A percentile compares a stretch with the other conserved stretches of the same genome.
phyloP scores from a whole-genome alignment of 2,329 filamentous ascomycete genomes.

The Plectosphaerella sp. region DNA sequence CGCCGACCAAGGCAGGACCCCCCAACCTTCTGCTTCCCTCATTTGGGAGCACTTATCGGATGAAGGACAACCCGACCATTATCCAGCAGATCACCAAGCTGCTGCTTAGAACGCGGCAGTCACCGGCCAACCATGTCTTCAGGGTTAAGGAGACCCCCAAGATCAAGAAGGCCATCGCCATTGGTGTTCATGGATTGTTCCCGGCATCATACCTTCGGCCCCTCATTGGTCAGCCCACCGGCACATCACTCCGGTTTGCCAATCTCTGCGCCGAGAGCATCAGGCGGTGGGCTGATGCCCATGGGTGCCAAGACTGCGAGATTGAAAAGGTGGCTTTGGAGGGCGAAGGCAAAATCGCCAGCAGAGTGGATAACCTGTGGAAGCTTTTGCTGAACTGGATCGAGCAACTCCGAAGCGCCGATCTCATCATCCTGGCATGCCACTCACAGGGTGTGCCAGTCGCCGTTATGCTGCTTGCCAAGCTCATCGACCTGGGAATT shows the following conservation, averaged over 20 bases:
- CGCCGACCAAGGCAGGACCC: slow-evolving; percentile 32
- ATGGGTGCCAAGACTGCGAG: slow-evolving; percentile 70
- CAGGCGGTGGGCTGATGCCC: slow-evolving; percentile 70
- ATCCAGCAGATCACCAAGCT: slow-evolving; percentile 61
- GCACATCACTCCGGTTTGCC: slow-evolving; percentile 90
- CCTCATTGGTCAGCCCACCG: slow-evolving; percentile 90
- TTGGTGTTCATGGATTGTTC: slow-evolving; percentile 92
- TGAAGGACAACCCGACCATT: slow-evolving; percentile 65
- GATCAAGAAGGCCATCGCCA: slow-evolving; percentile 82
- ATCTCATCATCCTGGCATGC: slow-evolving; percentile 87
- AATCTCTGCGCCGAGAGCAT: slow-evolving; percentile 83
- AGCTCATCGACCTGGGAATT: slow-evolving; percentile 85
- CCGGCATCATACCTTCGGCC: slow-evolving; percentile 82
- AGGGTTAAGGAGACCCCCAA: slow-evolving; percentile 63
- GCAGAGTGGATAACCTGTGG: slow-evolving; percentile 90
- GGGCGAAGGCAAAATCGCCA: slow-evolving; percentile 86
- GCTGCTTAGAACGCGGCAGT: slow-evolving; percentile 50
- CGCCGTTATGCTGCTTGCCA: slow-evolving; percentile 85
- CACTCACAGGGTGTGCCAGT: slow-evolving; percentile 97
- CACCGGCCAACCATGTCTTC: slow-evolving; percentile 65
- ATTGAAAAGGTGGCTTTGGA: slow-evolving; percentile 94
- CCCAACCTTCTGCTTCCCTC: slow-evolving; percentile 66
- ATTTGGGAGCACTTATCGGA: slow-evolving; percentile 63
- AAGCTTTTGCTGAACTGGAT: slow-evolving; percentile 93
- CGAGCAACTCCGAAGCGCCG: slow-evolving; percentile 79